These are phyloP conservation scores for Oryza australiensis DNA, from an alignment of 176 grass and related monocot genomes.

Conservation along the genomic window DNA sequence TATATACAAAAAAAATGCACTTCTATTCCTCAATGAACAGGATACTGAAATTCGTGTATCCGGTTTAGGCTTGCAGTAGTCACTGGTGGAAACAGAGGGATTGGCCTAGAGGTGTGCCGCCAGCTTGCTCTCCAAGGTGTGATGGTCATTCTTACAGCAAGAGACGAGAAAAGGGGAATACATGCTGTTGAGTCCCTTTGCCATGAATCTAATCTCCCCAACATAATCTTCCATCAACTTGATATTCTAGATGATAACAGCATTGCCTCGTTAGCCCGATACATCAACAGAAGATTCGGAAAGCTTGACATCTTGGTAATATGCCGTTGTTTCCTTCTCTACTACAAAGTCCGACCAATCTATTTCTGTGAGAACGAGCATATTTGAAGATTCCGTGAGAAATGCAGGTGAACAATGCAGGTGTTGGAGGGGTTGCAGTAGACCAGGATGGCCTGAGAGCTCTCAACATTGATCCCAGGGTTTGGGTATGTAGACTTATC, in stretches of 20 bases:
- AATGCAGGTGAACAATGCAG: slow-evolving; percentile 76
- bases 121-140: slow-evolving; percentile 50
- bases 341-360: neutral
- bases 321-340: neutral
- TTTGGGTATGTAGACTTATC: slow-evolving; percentile 35
- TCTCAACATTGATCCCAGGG: slow-evolving; percentile 57
- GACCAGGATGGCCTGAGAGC: slow-evolving; percentile 58
- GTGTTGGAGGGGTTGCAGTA: slow-evolving; percentile 36
- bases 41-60: neutral
- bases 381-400: neutral
- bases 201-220: slow-evolving; percentile 27
- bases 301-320: slow-evolving; percentile 80
- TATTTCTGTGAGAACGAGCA: neutral
- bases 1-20: neutral
- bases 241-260: slow-evolving; percentile 53
- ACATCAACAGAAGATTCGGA: slow-evolving; percentile 44
- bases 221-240: slow-evolving; percentile 66
- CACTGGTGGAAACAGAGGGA: slow-evolving; percentile 71
- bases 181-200: slow-evolving; percentile 40
- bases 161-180: slow-evolving; percentile 55
- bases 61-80: slow-evolving; percentile 57
- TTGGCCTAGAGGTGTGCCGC: slow-evolving; percentile 61
- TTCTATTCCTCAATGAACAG: neutral
- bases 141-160: slow-evolving; percentile 65
- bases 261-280: slow-evolving; percentile 31